Conservation (phyloP, 148 eudicot genomes). For the Amaranthus hypochondriacus region DNA sequence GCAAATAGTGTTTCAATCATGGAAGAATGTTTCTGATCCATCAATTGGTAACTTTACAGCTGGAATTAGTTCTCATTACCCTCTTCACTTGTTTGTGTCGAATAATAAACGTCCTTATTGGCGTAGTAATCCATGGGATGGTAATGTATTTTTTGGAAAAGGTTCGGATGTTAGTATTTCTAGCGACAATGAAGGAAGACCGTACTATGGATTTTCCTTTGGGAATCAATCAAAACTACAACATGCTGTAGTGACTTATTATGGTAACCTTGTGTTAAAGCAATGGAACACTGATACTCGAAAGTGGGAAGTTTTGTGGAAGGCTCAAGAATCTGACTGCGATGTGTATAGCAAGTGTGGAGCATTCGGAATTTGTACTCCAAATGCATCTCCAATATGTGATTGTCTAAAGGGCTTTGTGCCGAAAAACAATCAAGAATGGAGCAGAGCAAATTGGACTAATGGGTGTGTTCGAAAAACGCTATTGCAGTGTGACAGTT, state of each 20-base stretch:
- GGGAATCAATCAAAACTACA: not conserved
- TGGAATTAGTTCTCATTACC: constrained; percentile 14
- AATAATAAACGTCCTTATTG: constrained; percentile 27
- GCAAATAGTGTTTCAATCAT: constrained; percentile 16
- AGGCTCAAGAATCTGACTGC: constrained; percentile 23
- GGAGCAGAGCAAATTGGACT: constrained; percentile 45
- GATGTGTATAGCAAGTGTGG: constrained; percentile 54
- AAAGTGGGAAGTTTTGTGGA: constrained; percentile 27
- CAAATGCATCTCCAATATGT: constrained; percentile 33
- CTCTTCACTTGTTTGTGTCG: constrained; percentile 34
- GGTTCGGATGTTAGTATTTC: constrained; percentile 6
- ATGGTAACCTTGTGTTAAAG: constrained; percentile 20
- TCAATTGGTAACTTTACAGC: constrained; percentile 33
- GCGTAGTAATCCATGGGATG: constrained; percentile 47
- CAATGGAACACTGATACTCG: constrained; percentile 15
- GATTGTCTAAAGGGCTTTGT: constrained; percentile 46
- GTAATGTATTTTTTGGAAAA: constrained; percentile 27
- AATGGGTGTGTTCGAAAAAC: constrained; percentile 46
- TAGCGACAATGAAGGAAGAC: constrained; percentile 15
- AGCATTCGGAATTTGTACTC: constrained; percentile 48
- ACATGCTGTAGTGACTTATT: constrained; percentile 15
- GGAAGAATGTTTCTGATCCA: constrained; percentile 44
- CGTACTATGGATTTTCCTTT: constrained; percentile 2
- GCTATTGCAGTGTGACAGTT: constrained; percentile 29
- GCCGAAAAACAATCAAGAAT: constrained; percentile 36